Percentiles rank a stretch among this genome's conserved stretches.
Evolutionary conservation across 768 basidiomycete genomes (phyloP).

Genomic region (Termitomyces sp.): DNA sequence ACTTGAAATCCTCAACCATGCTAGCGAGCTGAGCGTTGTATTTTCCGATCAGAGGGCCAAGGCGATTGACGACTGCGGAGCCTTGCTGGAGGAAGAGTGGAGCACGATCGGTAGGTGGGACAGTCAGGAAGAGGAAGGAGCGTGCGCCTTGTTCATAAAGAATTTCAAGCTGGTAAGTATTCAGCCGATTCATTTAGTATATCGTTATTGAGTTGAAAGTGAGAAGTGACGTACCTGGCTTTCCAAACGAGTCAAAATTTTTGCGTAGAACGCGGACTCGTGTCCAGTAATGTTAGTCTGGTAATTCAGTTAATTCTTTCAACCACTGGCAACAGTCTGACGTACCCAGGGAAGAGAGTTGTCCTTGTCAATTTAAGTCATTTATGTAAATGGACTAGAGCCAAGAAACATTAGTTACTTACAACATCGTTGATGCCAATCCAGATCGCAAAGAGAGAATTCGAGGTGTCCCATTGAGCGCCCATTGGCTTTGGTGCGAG

Average conservation of each 20-base stretch:
- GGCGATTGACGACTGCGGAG: conserved; percentile 28
- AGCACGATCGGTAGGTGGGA: conserved; percentile 55
- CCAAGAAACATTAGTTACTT: conserved; percentile 14
- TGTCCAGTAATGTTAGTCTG: conserved; percentile 33
- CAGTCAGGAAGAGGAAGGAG: conserved; percentile 60
- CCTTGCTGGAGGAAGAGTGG: conserved; percentile 43
- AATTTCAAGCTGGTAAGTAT: conserved; percentile 37
- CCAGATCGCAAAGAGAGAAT: conserved; percentile 60
- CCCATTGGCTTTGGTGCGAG: conserved; percentile 39
- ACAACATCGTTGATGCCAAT: conserved; percentile 67
- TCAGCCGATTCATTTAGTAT: background rate
- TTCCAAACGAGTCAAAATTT: conserved; percentile 30
- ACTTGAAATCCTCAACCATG: conserved; percentile 36
- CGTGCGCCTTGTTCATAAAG: conserved; percentile 48
- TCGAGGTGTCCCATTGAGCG: conserved; percentile 47
- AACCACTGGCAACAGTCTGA: background rate
- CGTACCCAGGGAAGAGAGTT: conserved; percentile 47
- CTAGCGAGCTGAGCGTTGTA: conserved; percentile 47
- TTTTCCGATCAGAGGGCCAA: conserved; percentile 35
- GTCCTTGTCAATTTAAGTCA: conserved; percentile 29
- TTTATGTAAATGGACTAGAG: background rate
- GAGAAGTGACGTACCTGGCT: conserved; percentile 23
- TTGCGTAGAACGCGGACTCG: conserved; percentile 29
- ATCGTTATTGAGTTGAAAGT: background rate
- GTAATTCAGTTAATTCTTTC: background rate